Evolutionary conservation across 331 rosid genomes (phyloP).

Genomic region (Prunus yedoensis): DNA sequence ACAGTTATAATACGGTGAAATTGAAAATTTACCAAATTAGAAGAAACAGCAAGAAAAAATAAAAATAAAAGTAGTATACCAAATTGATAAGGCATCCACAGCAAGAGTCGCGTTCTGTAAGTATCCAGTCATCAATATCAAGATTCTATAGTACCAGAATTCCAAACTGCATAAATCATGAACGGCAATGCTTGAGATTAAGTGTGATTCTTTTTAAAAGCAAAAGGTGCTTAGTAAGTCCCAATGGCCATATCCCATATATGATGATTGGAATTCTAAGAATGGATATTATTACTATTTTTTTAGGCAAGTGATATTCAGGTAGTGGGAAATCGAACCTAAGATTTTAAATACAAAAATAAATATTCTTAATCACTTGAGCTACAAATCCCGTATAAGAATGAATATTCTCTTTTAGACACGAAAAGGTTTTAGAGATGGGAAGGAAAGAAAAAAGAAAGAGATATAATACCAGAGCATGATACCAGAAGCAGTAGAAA

Average conservation of each 20-base stretch:
- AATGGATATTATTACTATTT: too few species aligned
- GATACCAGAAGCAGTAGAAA: constrained; percentile 30
- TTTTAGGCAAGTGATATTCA: too few species aligned
- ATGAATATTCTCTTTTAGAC: too few species aligned
- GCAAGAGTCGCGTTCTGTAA: constrained; percentile 63
- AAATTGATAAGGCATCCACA: constrained; percentile 63
- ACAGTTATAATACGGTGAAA: not conserved
- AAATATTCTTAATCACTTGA: too few species aligned
- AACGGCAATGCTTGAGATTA: not conserved
- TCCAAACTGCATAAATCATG: constrained; percentile 49
- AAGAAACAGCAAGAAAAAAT: not conserved
- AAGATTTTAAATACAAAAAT: too few species aligned
- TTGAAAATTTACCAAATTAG: too few species aligned
- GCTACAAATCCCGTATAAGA: too few species aligned
- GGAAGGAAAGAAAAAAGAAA: not conserved
- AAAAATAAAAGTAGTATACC: constrained; percentile 29
- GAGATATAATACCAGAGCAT: constrained; percentile 21
- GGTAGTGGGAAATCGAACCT: too few species aligned
- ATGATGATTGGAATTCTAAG: too few species aligned
- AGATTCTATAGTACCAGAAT: constrained; percentile 72
- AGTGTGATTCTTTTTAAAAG: not conserved
- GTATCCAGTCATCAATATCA: constrained; percentile 65
- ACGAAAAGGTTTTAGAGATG: too few species aligned
- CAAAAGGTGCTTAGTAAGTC: too few species aligned
- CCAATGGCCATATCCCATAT: too few species aligned